Evolutionary conservation across 192 early-diverging fungal genomes (phyloP), one percentile per base, ranked within the genome.

Genomic region (Mortierella alpina): DNA sequence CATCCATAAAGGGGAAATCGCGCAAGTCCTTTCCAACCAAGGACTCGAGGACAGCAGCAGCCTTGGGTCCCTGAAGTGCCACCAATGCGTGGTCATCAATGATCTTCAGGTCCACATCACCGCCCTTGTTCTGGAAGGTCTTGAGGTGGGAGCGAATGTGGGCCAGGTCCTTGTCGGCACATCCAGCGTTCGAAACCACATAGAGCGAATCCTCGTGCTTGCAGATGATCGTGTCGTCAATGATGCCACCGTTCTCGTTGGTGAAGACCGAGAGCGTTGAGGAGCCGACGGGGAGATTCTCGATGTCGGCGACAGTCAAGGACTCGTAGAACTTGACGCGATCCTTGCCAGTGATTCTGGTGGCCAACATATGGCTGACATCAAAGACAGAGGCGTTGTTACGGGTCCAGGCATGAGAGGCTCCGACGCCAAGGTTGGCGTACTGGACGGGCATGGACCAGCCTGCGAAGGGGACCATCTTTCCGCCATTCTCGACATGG

Each of bases 321-420:
- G 88, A 87, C 83, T 98, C 96, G 60, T 97, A 88, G 85, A 99
- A 98, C 63, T 91, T 88, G 73, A 91, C 82, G 41, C 91, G 91
- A 83, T 98, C 98, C 73, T 91, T 91, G 57, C 98, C 98, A 47
- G 88, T 87, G 75, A 97, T 86, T 75, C 93, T 88, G 41, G 95
- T 95, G 84, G 98, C 97, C 66, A 98, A 88, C 98, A 99, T 99
- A 83, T 99, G 98, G 31, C 95, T 96, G 46, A 99, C 98, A 85
- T 99, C 98, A 84, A 99, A 99, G 54, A 99, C 86, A 7, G 95
- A 96, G 3, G 96, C 94, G 56, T 96, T 91, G 75, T 91, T 83
- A 71, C 98, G 89, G 22, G 96, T 97, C 83, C 93, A 93, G 50
- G 90, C 82, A 82, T 98, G 98, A n/a, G 94, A 95, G 48, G 93